Base-by-base conservation (phyloP, 2,329 filamentous ascomycete genomes). In the Raffaelea arxii region DNA sequence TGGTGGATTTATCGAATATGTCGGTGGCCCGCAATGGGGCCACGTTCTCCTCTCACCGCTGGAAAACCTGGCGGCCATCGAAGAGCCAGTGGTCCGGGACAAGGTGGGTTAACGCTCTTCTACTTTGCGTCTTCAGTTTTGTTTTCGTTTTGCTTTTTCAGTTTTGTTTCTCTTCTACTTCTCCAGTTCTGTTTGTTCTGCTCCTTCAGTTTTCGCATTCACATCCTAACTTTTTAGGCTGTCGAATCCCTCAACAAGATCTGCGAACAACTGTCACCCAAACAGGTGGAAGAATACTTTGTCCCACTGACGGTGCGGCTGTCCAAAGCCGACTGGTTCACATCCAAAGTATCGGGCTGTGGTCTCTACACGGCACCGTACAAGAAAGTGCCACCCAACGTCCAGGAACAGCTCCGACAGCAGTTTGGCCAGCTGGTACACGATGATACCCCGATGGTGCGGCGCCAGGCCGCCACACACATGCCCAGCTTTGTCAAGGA, bases 241-340 rank as follows among this genome's bases (percentile, higher is more conserved):
- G 92, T 98, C 63, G 94, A 98, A 67, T 98, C 92, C 41, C 80
- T 98, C 57, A 98, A 98, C 79, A 98, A 96, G 74, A 97, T 98
- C 66, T 97, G 92, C 77, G 80, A 82, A 62, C 82, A 95, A 64
- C 78, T 98, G 47, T 94, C 89, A 43, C 73, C 88, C 58, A 78
- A 88, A 66, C 92, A 98, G 72, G 84, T 97, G 62, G 92, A 98
- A 74, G 87, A 96, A 60, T 86, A 90, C 69, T 97, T 97, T 71
- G 91, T 98, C 57, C 92, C 92, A 52, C 83, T 98, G 61, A 90
- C 90, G 50, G 80, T 94, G 61, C 88, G 92, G 62, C 86, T 98
- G 51, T 94, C 92, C 55, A 98, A 97, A 77, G 92, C 92, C 68
- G 92, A 98, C 70, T 98, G 92, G 92, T 98, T 98, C 68, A 98